Evolutionary conservation across 176 grass and related monocot genomes (phyloP), one percentile per base, ranked within the genome.

Genomic region (Secale cereale): DNA sequence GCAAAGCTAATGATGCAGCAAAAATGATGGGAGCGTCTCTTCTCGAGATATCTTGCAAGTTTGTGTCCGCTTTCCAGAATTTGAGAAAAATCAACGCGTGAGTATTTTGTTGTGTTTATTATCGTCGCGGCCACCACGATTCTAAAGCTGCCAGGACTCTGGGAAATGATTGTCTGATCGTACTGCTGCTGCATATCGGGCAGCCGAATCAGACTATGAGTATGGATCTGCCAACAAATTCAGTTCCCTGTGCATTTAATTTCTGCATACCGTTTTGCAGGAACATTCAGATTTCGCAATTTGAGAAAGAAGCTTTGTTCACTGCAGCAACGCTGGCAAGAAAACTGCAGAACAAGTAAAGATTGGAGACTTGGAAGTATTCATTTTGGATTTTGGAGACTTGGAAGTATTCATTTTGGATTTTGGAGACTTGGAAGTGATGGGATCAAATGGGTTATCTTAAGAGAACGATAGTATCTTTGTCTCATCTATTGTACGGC

Each of bases 251-350:
- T 75, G 37, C 2, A 22, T 56, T 82, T 79, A 66, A 39, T 70
- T 29, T 31, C 30, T 27, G 76, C 50, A 26, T 81, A 76, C 73
- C 0, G 4, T 77, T 59, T 61, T 81, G 64, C 77, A 98, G 95
- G 83, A 31, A 80, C 71, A 57, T 90, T 74, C 82, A 90, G 77
- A 87, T 95, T 14, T 90, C 88, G 0, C 65, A 68, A 48, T 98
- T 98, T 29, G 91, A 92, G 87, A 93, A 91, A 88, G 89, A 93
- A 90, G 93, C 91, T 70, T 61, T 93, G 30, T 90, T 93, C 85
- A 85, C 87, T 81, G 95, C 95, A 78, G 81, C 87, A 48, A 80
- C 57, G n/a, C 23, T 95, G 37, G 30, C 73, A 16, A 83, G 74
- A 26, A 83, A 85, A 73, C 76, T 82, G 17, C 81, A 80, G 69